These are phyloP conservation scores for Aspergillus taichungensis DNA, from an alignment of 495 filamentous ascomycete species.

Conservation along the genomic window DNA sequence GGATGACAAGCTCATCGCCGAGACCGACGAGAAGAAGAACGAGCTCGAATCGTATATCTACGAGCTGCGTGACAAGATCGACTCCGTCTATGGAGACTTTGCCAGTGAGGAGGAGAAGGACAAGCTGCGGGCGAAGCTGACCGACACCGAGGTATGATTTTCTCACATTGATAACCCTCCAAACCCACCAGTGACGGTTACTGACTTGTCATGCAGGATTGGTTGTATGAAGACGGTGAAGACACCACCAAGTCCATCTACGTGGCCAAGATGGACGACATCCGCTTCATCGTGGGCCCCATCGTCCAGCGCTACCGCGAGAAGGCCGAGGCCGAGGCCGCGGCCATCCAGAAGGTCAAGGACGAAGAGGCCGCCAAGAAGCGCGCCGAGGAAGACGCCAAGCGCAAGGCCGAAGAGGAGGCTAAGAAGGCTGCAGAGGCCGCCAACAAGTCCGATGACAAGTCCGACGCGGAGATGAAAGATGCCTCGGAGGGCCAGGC, in stretches of 20 bases:
- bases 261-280: conserved; percentile 89
- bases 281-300: conserved; percentile 81
- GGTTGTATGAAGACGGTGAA: conserved; percentile 97
- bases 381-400: conserved; percentile 60
- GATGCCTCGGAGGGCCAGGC: conserved; percentile 40
- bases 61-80: conserved; percentile 86
- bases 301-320: conserved; percentile 93
- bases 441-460: conserved; percentile 32
- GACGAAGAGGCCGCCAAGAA: conserved; percentile 81
- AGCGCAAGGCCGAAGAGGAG: conserved; percentile 47
- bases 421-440: conserved; percentile 42
- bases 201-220: conserved; percentile 55
- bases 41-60: conserved; percentile 97
- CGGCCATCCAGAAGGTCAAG: conserved; percentile 61
- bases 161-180: background rate
- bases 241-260: conserved; percentile 92
- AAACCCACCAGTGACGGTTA: background rate
- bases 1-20: conserved; percentile 96
- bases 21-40: conserved; percentile 99
- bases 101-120: conserved; percentile 88
- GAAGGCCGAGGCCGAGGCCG: conserved; percentile 82
- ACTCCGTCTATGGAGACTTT: conserved; percentile 81
- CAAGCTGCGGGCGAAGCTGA: conserved; percentile 71
- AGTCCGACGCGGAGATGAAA: conserved; percentile 47
- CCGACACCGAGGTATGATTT: conserved; percentile 67